Conservation (phyloP, 2,329 filamentous ascomycete species). For the Peltaster fructicola region DNA sequence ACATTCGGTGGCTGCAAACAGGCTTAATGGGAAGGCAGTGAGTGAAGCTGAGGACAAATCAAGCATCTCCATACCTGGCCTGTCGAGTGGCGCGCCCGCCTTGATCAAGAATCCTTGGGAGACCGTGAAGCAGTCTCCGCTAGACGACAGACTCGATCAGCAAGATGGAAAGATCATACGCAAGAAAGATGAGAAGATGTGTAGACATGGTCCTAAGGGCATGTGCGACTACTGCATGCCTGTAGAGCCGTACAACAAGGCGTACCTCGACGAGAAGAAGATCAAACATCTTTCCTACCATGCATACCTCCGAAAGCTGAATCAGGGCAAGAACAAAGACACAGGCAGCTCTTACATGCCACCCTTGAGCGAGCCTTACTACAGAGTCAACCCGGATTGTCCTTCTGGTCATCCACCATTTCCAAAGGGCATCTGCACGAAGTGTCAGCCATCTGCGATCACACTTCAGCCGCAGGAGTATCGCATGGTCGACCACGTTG, state of each 20-base stretch:
- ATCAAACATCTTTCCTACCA: slow-evolving; percentile 98
- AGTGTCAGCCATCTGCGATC: slow-evolving; percentile 94
- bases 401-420: slow-evolving; percentile 85
- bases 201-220: slow-evolving; percentile 84
- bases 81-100: slow-evolving; percentile 22
- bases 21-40: slow-evolving; percentile 63
- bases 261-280: slow-evolving; percentile 83
- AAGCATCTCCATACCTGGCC: slow-evolving; percentile 39
- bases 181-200: slow-evolving; percentile 65
- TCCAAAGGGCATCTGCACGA: slow-evolving; percentile 94
- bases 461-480: slow-evolving; percentile 85
- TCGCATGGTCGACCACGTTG: slow-evolving; percentile 95
- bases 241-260: slow-evolving; percentile 78
- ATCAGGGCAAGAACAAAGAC: slow-evolving; percentile 92
- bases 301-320: slow-evolving; percentile 83
- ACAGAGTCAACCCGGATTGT: slow-evolving; percentile 72
- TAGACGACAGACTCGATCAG: slow-evolving; percentile 77
- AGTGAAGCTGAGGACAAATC: slow-evolving; percentile 49
- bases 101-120: slow-evolving; percentile 86
- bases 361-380: slow-evolving; percentile 81
- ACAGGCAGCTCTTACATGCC: slow-evolving; percentile 90
- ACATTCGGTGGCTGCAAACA: slow-evolving; percentile 32
- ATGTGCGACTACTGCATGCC: slow-evolving; percentile 99
- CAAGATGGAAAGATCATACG: slow-evolving; percentile 77
- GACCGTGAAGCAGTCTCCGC: slow-evolving; percentile 64